Evolutionary conservation across 208 protist species (phyloP).

Genomic region (Trypanosoma congolense): DNA sequence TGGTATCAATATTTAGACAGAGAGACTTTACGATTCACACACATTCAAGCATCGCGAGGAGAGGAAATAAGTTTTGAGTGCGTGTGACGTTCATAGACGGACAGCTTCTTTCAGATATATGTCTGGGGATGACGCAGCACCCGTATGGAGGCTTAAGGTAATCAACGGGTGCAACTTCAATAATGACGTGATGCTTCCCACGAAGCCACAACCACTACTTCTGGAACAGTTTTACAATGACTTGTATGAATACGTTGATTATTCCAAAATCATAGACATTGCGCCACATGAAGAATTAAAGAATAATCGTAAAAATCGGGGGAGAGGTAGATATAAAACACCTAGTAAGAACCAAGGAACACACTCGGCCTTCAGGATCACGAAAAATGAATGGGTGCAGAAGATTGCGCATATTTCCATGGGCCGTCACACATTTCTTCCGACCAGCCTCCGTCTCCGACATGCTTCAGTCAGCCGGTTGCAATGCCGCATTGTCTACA

Average conservation of each 20-base stretch:
- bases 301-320: not conserved
- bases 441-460: conserved; percentile 26
- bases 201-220: conserved; percentile 33
- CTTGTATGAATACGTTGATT: conserved; percentile 12
- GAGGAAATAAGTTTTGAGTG: too few relatives aligned
- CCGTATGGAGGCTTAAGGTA: conserved; percentile 30
- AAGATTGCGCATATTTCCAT: conserved; percentile 59
- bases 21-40: too few relatives aligned
- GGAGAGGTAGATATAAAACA: too few relatives aligned
- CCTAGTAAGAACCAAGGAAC: too few relatives aligned
- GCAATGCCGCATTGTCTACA: conserved; percentile 61
- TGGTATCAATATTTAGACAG: too few relatives aligned
- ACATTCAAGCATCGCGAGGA: too few relatives aligned
- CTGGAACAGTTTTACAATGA: conserved; percentile 47
- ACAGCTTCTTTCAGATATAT: not conserved
- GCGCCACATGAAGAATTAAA: too few relatives aligned
- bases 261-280: conserved; percentile 1
- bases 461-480: conserved; percentile 63
- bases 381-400: conserved; percentile 36
- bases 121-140: not conserved
- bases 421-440: conserved; percentile 56
- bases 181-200: conserved; percentile 48
- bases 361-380: too few relatives aligned
- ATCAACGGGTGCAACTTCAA: conserved; percentile 53
- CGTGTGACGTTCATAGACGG: too few relatives aligned